Conservation (phyloP, 441 rosid genomes). For the Capsella rubella region DNA sequence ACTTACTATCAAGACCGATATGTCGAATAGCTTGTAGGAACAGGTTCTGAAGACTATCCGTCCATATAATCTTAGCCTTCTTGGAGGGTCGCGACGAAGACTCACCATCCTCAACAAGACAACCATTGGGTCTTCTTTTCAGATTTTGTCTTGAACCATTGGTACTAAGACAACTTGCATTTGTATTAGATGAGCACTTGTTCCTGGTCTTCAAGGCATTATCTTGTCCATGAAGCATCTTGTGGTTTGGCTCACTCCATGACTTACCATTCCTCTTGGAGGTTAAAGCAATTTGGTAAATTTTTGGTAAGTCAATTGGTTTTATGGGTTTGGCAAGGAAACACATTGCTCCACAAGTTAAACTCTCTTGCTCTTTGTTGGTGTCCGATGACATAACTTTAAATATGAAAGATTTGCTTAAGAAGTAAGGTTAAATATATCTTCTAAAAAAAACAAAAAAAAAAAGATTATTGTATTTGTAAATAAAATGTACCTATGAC, state of each 20-base stretch:
- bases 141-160: slow-evolving; percentile 28
- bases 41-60: slow-evolving; percentile 62
- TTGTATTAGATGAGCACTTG: slow-evolving; percentile 18
- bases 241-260: slow-evolving; percentile 31
- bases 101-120: slow-evolving; percentile 36
- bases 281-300: slow-evolving; percentile 60
- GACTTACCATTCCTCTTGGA: slow-evolving; percentile 49
- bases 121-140: slow-evolving; percentile 29
- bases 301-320: slow-evolving; percentile 51
- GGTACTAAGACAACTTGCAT: slow-evolving; percentile 29
- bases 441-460: slow-evolving; percentile 9
- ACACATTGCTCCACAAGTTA: slow-evolving; percentile 62
- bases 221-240: slow-evolving; percentile 25
- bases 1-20: slow-evolving; percentile 77
- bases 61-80: slow-evolving; percentile 74
- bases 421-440: background rate
- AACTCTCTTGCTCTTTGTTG: slow-evolving; percentile 50
- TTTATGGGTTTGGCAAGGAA: slow-evolving; percentile 70
- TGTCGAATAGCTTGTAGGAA: slow-evolving; percentile 72
- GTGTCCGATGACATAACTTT: slow-evolving; percentile 77
- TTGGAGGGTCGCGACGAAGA: slow-evolving; percentile 40
- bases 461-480: slow-evolving; percentile 47
- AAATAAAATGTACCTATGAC: slow-evolving; percentile 29
- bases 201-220: slow-evolving; percentile 10
- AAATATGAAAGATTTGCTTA: background rate